phyloP scores from a whole-genome alignment of 352 stramenopile species.

The Globisporangium iwayamae region DNA sequence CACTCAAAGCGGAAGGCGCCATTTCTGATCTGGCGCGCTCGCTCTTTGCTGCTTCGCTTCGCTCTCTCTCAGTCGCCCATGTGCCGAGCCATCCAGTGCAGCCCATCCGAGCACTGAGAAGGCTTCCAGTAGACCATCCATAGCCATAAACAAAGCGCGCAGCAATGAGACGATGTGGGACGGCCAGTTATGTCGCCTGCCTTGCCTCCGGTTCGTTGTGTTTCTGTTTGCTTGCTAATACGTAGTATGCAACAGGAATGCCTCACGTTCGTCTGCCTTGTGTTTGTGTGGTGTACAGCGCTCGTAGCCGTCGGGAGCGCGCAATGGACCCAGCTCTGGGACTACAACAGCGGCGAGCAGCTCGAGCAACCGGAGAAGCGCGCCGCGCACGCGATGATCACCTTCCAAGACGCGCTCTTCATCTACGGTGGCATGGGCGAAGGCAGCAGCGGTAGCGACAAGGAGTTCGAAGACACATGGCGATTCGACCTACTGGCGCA shows the following conservation, averaged over 20 bases:
- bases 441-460: conserved; percentile 21
- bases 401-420: conserved; percentile 51
- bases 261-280: not conserved
- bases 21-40: not conserved
- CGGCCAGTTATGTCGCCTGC: not conserved
- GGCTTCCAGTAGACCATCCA: not conserved
- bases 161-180: conserved; percentile 1
- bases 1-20: not conserved
- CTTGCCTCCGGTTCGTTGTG: not conserved
- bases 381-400: conserved; percentile 47
- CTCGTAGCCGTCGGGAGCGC: conserved; percentile 9
- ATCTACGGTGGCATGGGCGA: conserved; percentile 58
- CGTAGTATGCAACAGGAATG: not conserved
- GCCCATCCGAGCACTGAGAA: conserved; percentile 1
- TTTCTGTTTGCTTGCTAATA: not conserved
- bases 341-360: conserved; percentile 14
- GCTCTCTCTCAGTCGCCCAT: conserved; percentile 1
- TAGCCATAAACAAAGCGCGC: not conserved
- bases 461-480: conserved; percentile 80
- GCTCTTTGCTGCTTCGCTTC: not conserved
- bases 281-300: not conserved
- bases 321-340: conserved; percentile 58
- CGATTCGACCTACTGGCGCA: conserved; percentile 35
- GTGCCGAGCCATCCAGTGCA: not conserved
- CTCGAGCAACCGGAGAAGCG: conserved; percentile 39